phyloP scores from a whole-genome alignment of 202 grass and related monocot species.

The Dendrocalamus latiflorus region DNA sequence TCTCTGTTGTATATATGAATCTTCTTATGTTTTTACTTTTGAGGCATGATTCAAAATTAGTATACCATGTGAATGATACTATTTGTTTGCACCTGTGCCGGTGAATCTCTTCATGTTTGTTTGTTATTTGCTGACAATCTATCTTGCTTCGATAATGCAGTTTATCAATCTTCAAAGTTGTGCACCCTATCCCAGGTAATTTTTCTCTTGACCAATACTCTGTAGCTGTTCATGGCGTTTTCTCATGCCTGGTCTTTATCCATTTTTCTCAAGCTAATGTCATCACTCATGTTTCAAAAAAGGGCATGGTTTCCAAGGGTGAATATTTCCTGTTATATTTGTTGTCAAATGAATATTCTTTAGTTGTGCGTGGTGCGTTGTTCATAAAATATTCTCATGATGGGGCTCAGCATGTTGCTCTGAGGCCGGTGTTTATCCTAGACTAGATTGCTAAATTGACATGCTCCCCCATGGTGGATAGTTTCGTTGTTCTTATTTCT shows the following conservation, averaged over 20 bases:
- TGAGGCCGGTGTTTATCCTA: not conserved
- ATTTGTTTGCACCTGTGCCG: not conserved
- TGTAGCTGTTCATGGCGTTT: not conserved
- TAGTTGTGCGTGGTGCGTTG: too few species aligned
- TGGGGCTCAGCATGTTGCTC: not conserved
- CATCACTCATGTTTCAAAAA: not conserved
- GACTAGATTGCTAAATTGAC: too few species aligned
- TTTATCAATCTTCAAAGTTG: conserved; percentile 72
- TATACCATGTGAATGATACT: not conserved
- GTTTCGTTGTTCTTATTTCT: not conserved
- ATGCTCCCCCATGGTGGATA: not conserved
- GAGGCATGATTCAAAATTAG: not conserved
- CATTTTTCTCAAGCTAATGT: not conserved
- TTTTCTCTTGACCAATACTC: conserved; percentile 2
- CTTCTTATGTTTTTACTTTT: conserved; percentile 14
- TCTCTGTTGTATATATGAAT: not conserved
- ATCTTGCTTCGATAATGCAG: conserved; percentile 44
- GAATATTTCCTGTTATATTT: too few species aligned
- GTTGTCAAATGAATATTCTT: not conserved
- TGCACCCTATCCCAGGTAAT: conserved; percentile 74
- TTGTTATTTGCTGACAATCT: not conserved
- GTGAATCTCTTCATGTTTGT: not conserved
- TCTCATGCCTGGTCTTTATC: not conserved
- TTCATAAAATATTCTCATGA: not conserved
- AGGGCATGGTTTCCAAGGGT: not conserved